Conservation (phyloP, 2,329 filamentous ascomycete genomes). For the Paramyrothecium roridum region DNA sequence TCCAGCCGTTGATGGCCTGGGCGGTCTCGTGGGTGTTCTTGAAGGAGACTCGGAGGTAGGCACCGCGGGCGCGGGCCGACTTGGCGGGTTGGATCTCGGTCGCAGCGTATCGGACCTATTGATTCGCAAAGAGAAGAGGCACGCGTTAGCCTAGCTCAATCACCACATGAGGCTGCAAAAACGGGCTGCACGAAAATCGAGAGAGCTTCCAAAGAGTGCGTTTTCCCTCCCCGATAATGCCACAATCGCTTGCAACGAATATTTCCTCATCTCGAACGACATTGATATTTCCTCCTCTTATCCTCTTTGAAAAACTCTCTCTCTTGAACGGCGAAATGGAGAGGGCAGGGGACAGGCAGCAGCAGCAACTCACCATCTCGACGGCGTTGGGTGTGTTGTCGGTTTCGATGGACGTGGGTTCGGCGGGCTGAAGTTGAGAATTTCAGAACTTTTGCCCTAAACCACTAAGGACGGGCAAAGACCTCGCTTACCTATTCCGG, state of each 20-base stretch:
- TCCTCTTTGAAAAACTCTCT: slow-evolving; percentile 14
- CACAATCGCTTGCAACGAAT: slow-evolving; percentile 3
- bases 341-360: no score
- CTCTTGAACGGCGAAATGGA: slow-evolving; percentile 13
- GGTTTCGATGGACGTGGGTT: slow-evolving; percentile 50
- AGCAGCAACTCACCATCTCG: slow-evolving; percentile 52
- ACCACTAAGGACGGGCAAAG: slow-evolving; percentile 24
- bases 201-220: no score
- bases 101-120: slow-evolving; percentile 92
- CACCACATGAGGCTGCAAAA: background rate
- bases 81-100: slow-evolving; percentile 83
- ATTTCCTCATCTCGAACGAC: background rate
- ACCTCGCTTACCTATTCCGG: slow-evolving; percentile 41
- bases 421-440: slow-evolving; percentile 43
- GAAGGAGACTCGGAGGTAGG: slow-evolving; percentile 98
- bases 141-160: slow-evolving; percentile 17
- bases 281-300: background rate
- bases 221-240: no score
- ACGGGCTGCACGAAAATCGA: background rate
- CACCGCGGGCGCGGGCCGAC: slow-evolving; percentile 96
- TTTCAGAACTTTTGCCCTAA: slow-evolving; percentile 45
- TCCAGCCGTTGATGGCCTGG: slow-evolving; percentile 99
- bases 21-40: slow-evolving; percentile 99
- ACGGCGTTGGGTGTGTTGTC: slow-evolving; percentile 49
- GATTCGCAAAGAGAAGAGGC: slow-evolving; percentile 6